Evolutionary conservation across 768 basidiomycete species (phyloP).

Genomic region (Chalciporus pseudorubinellus): DNA sequence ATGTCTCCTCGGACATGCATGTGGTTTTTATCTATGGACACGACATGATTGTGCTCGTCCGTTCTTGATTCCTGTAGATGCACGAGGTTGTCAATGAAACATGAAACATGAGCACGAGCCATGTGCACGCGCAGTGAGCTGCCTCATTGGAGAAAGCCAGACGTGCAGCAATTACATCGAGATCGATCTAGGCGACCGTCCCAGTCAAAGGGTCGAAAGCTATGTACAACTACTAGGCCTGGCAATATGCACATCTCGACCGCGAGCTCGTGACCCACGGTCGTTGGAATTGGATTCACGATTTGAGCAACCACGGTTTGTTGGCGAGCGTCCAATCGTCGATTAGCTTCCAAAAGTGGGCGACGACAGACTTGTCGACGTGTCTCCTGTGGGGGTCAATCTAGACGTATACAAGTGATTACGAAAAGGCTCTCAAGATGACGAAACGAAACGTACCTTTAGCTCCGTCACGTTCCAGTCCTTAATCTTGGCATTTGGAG

Average conservation of each 20-base stretch:
- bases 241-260: background rate
- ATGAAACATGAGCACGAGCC: too few relatives aligned
- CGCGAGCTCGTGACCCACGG: too few relatives aligned
- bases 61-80: background rate
- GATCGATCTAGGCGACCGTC: background rate
- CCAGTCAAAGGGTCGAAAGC: background rate
- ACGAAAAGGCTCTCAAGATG: background rate
- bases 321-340: slow-evolving; percentile 82
- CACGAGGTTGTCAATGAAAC: background rate
- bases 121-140: too few relatives aligned
- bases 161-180: background rate
- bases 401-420: slow-evolving; percentile 36
- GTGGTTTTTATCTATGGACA: background rate
- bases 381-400: slow-evolving; percentile 89
- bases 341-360: slow-evolving; percentile 92
- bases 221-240: background rate
- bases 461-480: slow-evolving; percentile 98
- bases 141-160: too few relatives aligned
- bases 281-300: slow-evolving; percentile 20
- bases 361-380: slow-evolving; percentile 91
- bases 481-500: slow-evolving; percentile 82
- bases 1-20: background rate
- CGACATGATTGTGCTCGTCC: background rate
- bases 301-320: slow-evolving; percentile 71
- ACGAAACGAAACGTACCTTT: slow-evolving; percentile 51